phyloP scores from a whole-genome alignment of 306 rosid species.

The Castanea mollissima region DNA sequence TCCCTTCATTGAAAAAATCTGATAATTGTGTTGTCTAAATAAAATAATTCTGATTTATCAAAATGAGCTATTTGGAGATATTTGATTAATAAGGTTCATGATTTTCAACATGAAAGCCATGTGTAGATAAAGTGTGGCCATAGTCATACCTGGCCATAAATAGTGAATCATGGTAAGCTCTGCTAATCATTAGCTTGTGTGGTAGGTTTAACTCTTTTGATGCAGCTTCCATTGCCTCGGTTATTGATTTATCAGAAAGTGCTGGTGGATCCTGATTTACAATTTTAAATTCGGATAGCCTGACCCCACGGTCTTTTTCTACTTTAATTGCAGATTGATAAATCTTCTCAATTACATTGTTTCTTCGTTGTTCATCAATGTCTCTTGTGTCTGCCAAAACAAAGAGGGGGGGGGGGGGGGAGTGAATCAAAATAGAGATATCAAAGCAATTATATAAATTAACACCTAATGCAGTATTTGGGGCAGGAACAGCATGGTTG shows the following conservation, averaged over 20 bases:
- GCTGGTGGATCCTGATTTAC: conserved; percentile 96
- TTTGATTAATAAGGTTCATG: neutral
- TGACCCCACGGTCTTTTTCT: conserved; percentile 63
- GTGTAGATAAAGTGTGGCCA: neutral
- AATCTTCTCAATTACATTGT: conserved; percentile 70
- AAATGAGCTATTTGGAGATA: neutral
- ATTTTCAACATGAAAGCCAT: neutral
- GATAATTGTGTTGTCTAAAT: neutral
- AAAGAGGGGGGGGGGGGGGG: neutral
- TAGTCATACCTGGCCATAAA: conserved; percentile 83
- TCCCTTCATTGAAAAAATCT: too few species aligned
- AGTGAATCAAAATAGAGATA: conserved; percentile 4
- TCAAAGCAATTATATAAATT: conserved; percentile 5
- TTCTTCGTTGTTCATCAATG: conserved; percentile 81
- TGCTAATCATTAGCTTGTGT: conserved; percentile 85
- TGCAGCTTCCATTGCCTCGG: conserved; percentile 72
- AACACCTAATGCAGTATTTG: conserved; percentile 1
- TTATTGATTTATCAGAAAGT: conserved; percentile 58
- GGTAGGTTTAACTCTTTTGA: conserved; percentile 71
- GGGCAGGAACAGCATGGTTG: conserved; percentile 1
- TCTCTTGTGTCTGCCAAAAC: conserved; percentile 73
- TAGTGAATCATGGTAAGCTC: conserved; percentile 94
- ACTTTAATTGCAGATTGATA: conserved; percentile 66
- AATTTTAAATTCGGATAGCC: conserved; percentile 67
- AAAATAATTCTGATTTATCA: neutral